Evolutionary conservation across 768 basidiomycete species (phyloP), one percentile per base, ranked within the genome.

Genomic region (Leccinum subgranulosum): DNA sequence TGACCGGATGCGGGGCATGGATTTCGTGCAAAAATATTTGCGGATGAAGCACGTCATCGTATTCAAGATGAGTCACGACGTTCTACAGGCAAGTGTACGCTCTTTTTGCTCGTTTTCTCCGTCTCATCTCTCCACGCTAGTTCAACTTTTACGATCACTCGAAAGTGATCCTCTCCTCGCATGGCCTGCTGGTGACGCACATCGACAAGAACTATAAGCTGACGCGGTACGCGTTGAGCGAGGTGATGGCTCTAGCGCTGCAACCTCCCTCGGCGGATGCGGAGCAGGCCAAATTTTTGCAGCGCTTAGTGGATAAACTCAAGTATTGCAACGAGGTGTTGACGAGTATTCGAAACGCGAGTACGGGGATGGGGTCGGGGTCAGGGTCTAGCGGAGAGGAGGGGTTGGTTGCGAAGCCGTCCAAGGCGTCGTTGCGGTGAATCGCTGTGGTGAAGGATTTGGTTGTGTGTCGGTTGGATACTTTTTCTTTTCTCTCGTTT

Each of bases 141-240:
- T 98, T 98, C 82, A 99, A 98, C 78, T 98, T 98, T 73, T 92
- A 92, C 72, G 97, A 98, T 75, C 97, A 99, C 76, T 88, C 91
- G 43, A 98, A 99, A 72, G 76, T 98, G 59, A 86, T 99, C 57
- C 78, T 99, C 51, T 92, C 93, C 17, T 84, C 86, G 1, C 79
- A 86, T 27, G 95, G 92, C 3, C 78, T 87, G 12, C 73, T 86
- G 14, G 79, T 98, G 50, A 92, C 94, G 3, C 87, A 95, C 72
- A 95, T 98, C 66, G 92, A 94, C 81, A 93, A 92, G 78, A 81
- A 86, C 64, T 90, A 93, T 76, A 79, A 80, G 55, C 74, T 94
- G 70, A 85, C 86, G 45, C 84, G 86, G 41, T 88, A 84, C 79
- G 80, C 84, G 33, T 76, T 96, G 46, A 81, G 81, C 49, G 84